phyloP scores from a whole-genome alignment of 306 rosid genomes.

The Cicer cuneatum region DNA sequence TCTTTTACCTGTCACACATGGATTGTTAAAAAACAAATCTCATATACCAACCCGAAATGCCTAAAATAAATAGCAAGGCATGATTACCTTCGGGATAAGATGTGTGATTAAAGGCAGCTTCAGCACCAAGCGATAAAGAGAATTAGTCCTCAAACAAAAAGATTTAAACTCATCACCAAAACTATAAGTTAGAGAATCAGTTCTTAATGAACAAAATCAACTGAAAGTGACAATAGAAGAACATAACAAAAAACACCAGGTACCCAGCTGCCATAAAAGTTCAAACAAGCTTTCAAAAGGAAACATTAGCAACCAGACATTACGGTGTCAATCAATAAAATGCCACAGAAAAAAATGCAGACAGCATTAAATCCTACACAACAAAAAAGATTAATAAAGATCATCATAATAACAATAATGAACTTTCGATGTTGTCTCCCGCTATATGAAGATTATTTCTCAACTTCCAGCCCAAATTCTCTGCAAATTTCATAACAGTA shows the following conservation, averaged over 20 bases:
- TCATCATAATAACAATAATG: slow-evolving; percentile 39
- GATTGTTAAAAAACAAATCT: slow-evolving; percentile 53
- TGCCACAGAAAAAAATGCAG: slow-evolving; percentile 49
- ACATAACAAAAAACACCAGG: slow-evolving; percentile 52
- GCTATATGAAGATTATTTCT: slow-evolving; percentile 49
- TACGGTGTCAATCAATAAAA: slow-evolving; percentile 48
- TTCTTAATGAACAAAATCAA: slow-evolving; percentile 44
- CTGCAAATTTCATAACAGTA: slow-evolving; percentile 98
- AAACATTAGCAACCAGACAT: slow-evolving; percentile 63
- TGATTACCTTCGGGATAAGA: slow-evolving; percentile 57
- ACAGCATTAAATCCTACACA: slow-evolving; percentile 51
- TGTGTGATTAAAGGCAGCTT: slow-evolving; percentile 49
- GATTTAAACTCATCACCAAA: slow-evolving; percentile 45
- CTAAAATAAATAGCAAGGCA: slow-evolving; percentile 51
- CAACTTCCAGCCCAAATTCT: slow-evolving; percentile 67
- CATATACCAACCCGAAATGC: slow-evolving; percentile 58
- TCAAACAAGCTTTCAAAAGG: slow-evolving; percentile 49
- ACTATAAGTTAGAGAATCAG: slow-evolving; percentile 63
- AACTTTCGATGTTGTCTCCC: slow-evolving; percentile 59
- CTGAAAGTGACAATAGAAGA: slow-evolving; percentile 42
- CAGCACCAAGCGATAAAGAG: slow-evolving; percentile 54
- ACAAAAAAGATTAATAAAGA: slow-evolving; percentile 44
- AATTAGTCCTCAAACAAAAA: slow-evolving; percentile 50
- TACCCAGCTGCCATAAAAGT: slow-evolving; percentile 52
- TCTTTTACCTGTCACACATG: slow-evolving; percentile 63